Evolutionary conservation across 352 stramenopile genomes (phyloP).

Genomic region (Phytophthora niederhauseri): DNA sequence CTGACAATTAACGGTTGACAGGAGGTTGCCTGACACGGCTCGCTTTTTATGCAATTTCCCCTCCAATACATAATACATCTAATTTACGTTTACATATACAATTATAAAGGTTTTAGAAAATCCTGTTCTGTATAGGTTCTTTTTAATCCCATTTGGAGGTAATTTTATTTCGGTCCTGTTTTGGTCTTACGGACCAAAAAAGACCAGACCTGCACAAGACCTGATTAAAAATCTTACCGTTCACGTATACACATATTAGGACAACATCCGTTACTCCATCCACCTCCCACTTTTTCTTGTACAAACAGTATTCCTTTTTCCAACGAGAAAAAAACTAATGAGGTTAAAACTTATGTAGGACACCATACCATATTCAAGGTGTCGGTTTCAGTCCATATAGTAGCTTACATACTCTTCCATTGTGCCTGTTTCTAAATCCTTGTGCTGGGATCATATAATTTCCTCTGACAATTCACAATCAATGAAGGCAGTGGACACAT

Average conservation of each 20-base stretch:
- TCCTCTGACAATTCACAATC: background rate
- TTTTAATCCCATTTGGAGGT: too few relatives aligned
- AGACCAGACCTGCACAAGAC: too few relatives aligned
- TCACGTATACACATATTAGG: background rate
- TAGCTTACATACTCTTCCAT: background rate
- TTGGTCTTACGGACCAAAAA: too few relatives aligned
- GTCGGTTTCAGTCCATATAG: background rate
- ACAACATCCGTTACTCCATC: background rate
- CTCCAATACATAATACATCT: too few relatives aligned
- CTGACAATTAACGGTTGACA: too few relatives aligned
- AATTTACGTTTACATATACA: too few relatives aligned
- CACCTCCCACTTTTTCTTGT: background rate
- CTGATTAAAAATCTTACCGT: background rate
- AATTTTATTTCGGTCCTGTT: too few relatives aligned
- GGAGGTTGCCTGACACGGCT: too few relatives aligned
- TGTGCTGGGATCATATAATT: background rate
- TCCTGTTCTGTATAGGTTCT: too few relatives aligned
- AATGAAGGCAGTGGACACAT: background rate
- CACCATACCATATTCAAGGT: background rate
- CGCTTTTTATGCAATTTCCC: too few relatives aligned
- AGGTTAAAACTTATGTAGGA: background rate
- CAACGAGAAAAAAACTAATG: background rate
- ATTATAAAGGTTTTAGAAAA: too few relatives aligned
- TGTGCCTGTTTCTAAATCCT: background rate
- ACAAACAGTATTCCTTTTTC: slow-evolving; percentile 1